phyloP scores from a whole-genome alignment of 257 asterid genomes.

The Nicotiana knightiana region DNA sequence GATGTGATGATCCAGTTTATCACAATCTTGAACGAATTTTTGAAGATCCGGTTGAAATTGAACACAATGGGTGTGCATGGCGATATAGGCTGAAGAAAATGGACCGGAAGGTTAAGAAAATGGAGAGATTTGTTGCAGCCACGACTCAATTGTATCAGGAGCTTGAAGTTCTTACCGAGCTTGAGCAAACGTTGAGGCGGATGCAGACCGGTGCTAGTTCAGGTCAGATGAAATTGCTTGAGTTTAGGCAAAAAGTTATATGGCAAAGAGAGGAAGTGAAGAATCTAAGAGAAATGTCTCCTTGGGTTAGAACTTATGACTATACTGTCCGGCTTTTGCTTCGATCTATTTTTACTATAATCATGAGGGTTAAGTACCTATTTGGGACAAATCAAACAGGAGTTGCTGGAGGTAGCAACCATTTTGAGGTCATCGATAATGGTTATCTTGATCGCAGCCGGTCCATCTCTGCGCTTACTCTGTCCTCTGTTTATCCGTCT shows the following conservation, averaged over 20 bases:
- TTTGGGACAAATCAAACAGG: conserved; percentile 26
- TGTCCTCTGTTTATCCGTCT: conserved; percentile 32
- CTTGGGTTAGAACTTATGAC: conserved; percentile 71
- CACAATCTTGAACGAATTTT: conserved; percentile 51
- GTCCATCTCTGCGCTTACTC: conserved; percentile 43
- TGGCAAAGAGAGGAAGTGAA: conserved; percentile 88
- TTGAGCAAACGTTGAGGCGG: conserved; percentile 67
- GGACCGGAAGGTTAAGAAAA: conserved; percentile 81
- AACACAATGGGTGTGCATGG: conserved; percentile 49
- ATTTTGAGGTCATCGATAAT: conserved; percentile 13
- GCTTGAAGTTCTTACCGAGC: conserved; percentile 69
- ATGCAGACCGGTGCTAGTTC: conserved; percentile 46
- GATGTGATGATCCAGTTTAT: conserved; percentile 47
- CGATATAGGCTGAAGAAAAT: conserved; percentile 62
- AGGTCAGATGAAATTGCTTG: conserved; percentile 50
- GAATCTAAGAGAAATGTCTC: conserved; percentile 75
- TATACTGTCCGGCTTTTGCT: conserved; percentile 55
- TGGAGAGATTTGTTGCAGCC: conserved; percentile 74
- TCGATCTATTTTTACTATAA: conserved; percentile 56
- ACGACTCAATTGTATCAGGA: conserved; percentile 71
- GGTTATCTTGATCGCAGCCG: conserved; percentile 43
- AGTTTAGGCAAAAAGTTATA: conserved; percentile 72
- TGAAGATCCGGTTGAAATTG: conserved; percentile 42
- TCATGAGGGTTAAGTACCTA: conserved; percentile 52
- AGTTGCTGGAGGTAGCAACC: conserved; percentile 22